Base-by-base conservation (phyloP, 163 green algal genomes). In the Prototheca wickerhamii region DNA sequence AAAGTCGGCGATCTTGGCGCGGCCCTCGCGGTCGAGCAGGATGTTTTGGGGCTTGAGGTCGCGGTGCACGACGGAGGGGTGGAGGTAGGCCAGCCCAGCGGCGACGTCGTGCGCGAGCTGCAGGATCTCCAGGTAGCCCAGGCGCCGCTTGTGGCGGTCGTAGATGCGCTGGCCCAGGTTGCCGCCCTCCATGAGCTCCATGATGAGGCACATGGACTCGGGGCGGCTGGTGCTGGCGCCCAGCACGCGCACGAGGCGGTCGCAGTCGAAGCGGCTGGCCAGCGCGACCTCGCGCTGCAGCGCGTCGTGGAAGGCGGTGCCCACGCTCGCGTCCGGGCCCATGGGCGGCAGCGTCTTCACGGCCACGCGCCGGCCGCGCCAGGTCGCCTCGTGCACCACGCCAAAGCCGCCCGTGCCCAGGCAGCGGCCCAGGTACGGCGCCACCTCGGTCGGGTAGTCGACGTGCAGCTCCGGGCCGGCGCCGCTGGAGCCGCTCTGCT, bases 1-100 rank as follows among this genome's bases (percentile, higher is more conserved):
- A 72, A 95, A 95, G 76, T 95, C 87, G 30, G 82, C 84, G 25
- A 95, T 77, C 70, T 91, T 91, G 26, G 79, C 86, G 10, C 70
- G 65, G 0, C 83, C 87, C 0, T 77, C 51, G 10, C 4, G 31
- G 53, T 90, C 82, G 52, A 95, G 64, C 69, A 95, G 72, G 20
- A 93, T 75, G 60, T 93, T 91, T 52, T 81, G 76, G 0, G 84
- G 86, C 80, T 92, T 91, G 20, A 91, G 60, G 71, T 91, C 84
- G 17, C 83, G 69, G 71, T 93, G 86, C 46, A 95, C 76, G 33
- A 95, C 84, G 0, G 67, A 69, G 37, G 85, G 85, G 69, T 91
- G 87, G 26, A 95, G 73, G 65, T 89, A 87, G 7, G 80, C 77
- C 66, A 95, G 73, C 0, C 83, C 87, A 1, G 64, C 58, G 0